phyloP scores from a whole-genome alignment of 1,139 yeast genomes.

The Nadsonia commutata region DNA sequence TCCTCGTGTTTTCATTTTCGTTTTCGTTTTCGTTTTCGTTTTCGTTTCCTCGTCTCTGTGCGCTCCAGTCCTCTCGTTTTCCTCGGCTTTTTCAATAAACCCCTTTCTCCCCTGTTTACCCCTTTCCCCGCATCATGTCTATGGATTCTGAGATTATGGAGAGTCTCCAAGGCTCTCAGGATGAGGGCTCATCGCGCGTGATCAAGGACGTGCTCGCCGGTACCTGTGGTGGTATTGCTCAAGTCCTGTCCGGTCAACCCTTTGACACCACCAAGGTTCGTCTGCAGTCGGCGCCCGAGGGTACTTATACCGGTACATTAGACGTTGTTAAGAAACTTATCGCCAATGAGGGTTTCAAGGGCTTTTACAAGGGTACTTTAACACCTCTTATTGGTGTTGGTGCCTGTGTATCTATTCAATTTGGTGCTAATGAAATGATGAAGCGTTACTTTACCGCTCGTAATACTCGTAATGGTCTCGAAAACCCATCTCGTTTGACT shows the following conservation, averaged over 20 bases:
- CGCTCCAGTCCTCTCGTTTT: too few species aligned
- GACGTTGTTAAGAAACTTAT: slow-evolving; percentile 63
- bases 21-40: too few species aligned
- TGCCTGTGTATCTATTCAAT: slow-evolving; percentile 77
- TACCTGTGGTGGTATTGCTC: slow-evolving; percentile 87
- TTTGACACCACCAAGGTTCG: slow-evolving; percentile 90
- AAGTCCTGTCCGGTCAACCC: slow-evolving; percentile 91
- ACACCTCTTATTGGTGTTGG: slow-evolving; percentile 87
- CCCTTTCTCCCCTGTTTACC: too few species aligned
- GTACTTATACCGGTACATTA: slow-evolving; percentile 56
- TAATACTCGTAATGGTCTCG: slow-evolving; percentile 26
- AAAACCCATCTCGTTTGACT: slow-evolving; percentile 26
- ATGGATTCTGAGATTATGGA: background rate
- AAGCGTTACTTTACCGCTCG: slow-evolving; percentile 49
- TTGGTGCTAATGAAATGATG: slow-evolving; percentile 88
- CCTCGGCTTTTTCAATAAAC: too few species aligned
- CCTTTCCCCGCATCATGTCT: background rate
- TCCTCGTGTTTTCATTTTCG: too few species aligned
- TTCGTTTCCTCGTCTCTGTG: too few species aligned
- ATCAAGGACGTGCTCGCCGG: slow-evolving; percentile 77
- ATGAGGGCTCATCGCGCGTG: slow-evolving; percentile 30
- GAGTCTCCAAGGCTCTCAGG: background rate
- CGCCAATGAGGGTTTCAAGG: slow-evolving; percentile 60
- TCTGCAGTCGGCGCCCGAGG: slow-evolving; percentile 70
- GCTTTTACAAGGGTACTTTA: slow-evolving; percentile 80